phyloP scores from a whole-genome alignment of 2,329 filamentous ascomycete genomes.

The Paecilomyces formosus region DNA sequence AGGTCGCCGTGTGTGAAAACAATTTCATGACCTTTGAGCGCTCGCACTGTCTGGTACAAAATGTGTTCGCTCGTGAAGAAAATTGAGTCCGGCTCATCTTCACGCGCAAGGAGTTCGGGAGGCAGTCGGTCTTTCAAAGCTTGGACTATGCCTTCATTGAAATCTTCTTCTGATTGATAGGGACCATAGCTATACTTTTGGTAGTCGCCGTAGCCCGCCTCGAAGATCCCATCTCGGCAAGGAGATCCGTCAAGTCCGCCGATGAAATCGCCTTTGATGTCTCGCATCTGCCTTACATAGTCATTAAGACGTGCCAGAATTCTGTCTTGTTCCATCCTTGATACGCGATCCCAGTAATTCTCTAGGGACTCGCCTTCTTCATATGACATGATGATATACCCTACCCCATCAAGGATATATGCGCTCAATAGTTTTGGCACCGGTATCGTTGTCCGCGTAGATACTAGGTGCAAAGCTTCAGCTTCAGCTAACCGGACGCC shows the following conservation, averaged over 20 bases:
- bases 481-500: conserved; percentile 10
- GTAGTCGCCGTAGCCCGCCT: conserved; percentile 7
- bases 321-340: conserved; percentile 3
- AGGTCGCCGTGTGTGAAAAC: conserved; percentile 19
- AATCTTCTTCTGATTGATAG: conserved; percentile 7
- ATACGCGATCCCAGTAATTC: conserved; percentile 8
- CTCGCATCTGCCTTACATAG: conserved; percentile 9
- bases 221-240: conserved; percentile 10
- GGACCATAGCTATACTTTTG: conserved; percentile 7
- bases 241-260: conserved; percentile 5
- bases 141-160: conserved; percentile 10
- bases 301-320: conserved; percentile 4
- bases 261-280: conserved; percentile 7
- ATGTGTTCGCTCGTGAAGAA: conserved; percentile 10
- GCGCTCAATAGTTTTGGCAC: conserved; percentile 7
- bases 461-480: conserved; percentile 9
- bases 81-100: conserved; percentile 6
- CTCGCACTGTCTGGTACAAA: conserved; percentile 10
- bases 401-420: conserved; percentile 7
- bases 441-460: conserved; percentile 6
- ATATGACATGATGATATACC: conserved; percentile 10
- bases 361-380: conserved; percentile 7
- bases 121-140: conserved; percentile 8
- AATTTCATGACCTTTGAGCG: conserved; percentile 10
- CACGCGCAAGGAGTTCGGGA: conserved; percentile 1